Conservation (phyloP, 2,329 filamentous ascomycete species). For the Diaporthe citrichinensis region DNA sequence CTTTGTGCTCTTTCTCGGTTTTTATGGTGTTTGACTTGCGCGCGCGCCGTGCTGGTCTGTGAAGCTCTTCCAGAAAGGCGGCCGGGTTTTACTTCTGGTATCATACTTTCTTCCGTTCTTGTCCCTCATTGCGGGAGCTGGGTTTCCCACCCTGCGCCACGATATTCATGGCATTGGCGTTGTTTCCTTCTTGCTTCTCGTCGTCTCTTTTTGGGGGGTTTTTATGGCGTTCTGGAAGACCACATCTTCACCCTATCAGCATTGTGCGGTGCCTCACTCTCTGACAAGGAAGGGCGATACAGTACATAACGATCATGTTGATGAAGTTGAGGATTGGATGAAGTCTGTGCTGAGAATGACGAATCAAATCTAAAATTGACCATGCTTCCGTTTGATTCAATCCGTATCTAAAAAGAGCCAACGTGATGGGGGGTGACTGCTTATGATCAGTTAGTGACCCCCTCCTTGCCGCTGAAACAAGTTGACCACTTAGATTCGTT, state of each 20-base stretch:
- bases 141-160: background rate
- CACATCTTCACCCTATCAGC: conserved; percentile 5
- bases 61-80: conserved; percentile 10
- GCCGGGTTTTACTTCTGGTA: background rate
- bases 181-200: background rate
- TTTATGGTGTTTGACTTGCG: background rate
- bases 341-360: background rate
- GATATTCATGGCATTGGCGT: conserved; percentile 19
- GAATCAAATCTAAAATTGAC: background rate
- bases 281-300: background rate
- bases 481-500: background rate
- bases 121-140: conserved; percentile 19
- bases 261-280: conserved; percentile 19
- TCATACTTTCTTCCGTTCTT: conserved; percentile 15
- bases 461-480: background rate
- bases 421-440: background rate
- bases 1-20: background rate
- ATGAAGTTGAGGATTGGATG: conserved; percentile 24
- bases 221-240: conserved; percentile 35
- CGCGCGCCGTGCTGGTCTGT: background rate
- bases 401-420: background rate
- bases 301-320: conserved; percentile 25
- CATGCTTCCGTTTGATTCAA: background rate
- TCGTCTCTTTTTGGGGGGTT: no score
- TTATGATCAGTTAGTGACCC: background rate